Evolutionary conservation across 2,329 filamentous ascomycete genomes (phyloP).

Genomic region (Metarhizium rileyi): DNA sequence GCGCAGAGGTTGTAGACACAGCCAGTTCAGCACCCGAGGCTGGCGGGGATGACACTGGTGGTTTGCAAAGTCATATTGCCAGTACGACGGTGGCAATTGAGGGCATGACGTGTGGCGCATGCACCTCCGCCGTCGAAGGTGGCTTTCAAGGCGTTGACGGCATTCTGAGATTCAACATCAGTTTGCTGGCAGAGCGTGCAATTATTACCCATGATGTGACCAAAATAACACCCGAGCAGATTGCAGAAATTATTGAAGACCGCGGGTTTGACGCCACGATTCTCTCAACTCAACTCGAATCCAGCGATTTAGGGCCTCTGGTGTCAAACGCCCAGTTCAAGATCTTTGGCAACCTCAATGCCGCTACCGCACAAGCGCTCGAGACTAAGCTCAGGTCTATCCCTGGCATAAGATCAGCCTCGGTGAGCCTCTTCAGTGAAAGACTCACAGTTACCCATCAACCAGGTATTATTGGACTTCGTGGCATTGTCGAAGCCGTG

Average conservation of each 20-base stretch:
- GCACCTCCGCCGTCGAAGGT: constrained; percentile 81
- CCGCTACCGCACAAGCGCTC: constrained; percentile 59
- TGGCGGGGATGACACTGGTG: constrained; percentile 20
- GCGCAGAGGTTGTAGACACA: constrained; percentile 67
- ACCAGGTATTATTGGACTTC: constrained; percentile 63
- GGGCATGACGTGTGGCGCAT: constrained; percentile 96
- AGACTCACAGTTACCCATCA: constrained; percentile 66
- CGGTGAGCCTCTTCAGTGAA: constrained; percentile 63
- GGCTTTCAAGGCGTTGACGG: constrained; percentile 72
- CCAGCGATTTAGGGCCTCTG: constrained; percentile 40
- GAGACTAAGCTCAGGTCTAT: constrained; percentile 57
- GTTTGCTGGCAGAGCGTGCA: constrained; percentile 82
- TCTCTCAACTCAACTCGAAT: constrained; percentile 62
- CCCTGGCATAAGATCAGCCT: constrained; percentile 64
- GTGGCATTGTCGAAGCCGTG: constrained; percentile 70
- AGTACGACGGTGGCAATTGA: constrained; percentile 83
- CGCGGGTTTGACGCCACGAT: constrained; percentile 78
- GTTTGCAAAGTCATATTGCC: constrained; percentile 32
- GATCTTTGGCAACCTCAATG: constrained; percentile 69
- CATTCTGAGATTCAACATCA: constrained; percentile 85
- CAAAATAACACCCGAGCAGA: constrained; percentile 61
- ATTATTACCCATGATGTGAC: constrained; percentile 74
- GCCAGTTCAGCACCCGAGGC: constrained; percentile 31
- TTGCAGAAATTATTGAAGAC: constrained; percentile 78
- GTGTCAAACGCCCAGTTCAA: constrained; percentile 65